Percentiles rank a stretch among this genome's conserved stretches.
Evolutionary conservation across 371 early-diverging fungal genomes (phyloP).

Genomic region (Mortierella sp.): DNA sequence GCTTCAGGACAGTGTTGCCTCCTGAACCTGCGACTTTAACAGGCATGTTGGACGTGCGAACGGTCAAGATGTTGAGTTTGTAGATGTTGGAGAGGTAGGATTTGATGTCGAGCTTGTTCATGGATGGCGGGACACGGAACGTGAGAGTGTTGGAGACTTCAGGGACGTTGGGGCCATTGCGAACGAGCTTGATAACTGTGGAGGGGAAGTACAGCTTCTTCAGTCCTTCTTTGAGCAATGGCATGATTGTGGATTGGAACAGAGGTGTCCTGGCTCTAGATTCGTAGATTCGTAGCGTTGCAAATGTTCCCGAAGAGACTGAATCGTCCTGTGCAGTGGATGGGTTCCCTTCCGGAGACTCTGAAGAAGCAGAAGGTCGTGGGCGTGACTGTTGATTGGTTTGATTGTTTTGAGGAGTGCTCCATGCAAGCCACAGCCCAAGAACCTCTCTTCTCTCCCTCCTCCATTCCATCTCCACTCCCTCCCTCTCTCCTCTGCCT

Average conservation of each 20-base stretch:
- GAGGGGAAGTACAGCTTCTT: conserved; percentile 92
- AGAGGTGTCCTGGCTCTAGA: neutral
- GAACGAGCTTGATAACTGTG: conserved; percentile 86
- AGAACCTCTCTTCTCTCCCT: neutral
- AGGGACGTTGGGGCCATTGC: conserved; percentile 78
- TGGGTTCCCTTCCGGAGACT: too few species aligned
- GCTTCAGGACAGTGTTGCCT: conserved; percentile 58
- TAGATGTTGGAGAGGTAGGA: conserved; percentile 90
- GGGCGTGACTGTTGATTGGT: neutral
- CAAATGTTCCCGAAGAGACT: conserved; percentile 6
- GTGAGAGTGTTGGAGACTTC: conserved; percentile 85
- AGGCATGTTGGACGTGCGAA: conserved; percentile 87
- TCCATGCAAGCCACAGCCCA: too few species aligned
- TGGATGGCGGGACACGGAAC: conserved; percentile 90
- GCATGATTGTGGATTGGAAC: conserved; percentile 25
- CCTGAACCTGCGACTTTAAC: conserved; percentile 63
- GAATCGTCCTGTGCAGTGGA: neutral
- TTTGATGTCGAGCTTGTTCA: conserved; percentile 95
- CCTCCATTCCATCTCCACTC: neutral
- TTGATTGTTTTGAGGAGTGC: too few species aligned
- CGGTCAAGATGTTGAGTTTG: conserved; percentile 83
- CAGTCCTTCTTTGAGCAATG: conserved; percentile 59
- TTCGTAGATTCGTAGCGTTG: neutral
- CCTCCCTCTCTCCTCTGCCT: neutral
- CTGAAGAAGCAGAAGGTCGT: too few species aligned